Base-by-base conservation (phyloP, 1,284 basidiomycete species). In the Retiboletus flavoniger region DNA sequence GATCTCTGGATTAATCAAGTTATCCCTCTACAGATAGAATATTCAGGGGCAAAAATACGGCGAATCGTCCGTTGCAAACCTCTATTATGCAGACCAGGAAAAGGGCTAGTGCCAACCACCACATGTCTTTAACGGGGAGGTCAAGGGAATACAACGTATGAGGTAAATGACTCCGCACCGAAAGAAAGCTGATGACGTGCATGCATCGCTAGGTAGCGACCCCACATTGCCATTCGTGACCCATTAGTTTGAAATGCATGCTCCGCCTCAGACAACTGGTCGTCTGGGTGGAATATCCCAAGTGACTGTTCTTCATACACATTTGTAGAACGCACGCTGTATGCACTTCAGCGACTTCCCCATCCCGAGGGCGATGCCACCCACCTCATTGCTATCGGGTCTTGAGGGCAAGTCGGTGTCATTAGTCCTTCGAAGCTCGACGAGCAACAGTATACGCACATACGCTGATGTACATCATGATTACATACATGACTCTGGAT, bases 271-370 rank as follows among this genome's bases (percentile, higher is more conserved):
- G 71, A 68, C 2, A 77, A 70, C 2, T 80, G 74, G 3, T 82
- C 74, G 0, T 79, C 74, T 8, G 81, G 74, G 13, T 76, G 73
- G 64, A 85, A 95, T 34, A 95, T 74, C 1, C 93, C 93, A 13
- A 94, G 77, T 0, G 89, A 90, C 55, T 83, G 84, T 64, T 98
- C 95, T 69, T 99, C 96, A 71, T 98, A 98, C 1, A 98, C 96
- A 70, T 98, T 98, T 19, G 96, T 98, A n/a, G 91, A 85, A n/a
- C 95, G 90, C 10, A 99, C 92, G 61, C 88, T 89, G 9, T 63
- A 47, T 5, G 4, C 10, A 47, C 24, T n/a, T 61, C 19, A 50
- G 28, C 17, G 46, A 39, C 6, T 31, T 42, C n/a, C 4, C 7
- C 2, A 2, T 5, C 4, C 17, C 10, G 0, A 45, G 17, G 53